Conservation (phyloP, 768 basidiomycete species). For the Tricholomella constricta region DNA sequence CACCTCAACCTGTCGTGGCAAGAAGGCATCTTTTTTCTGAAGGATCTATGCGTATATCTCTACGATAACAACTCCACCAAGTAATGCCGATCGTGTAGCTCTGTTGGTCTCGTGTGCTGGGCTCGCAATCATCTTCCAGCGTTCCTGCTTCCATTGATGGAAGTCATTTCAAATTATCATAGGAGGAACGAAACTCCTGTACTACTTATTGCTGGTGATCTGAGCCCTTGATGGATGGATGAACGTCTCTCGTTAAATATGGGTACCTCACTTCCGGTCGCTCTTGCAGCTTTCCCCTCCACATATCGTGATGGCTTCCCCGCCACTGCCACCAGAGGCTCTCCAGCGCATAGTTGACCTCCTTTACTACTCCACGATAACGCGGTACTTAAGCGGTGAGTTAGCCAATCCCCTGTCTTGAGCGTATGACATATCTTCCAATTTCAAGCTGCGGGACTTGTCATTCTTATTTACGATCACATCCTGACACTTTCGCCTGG, state of each 20-base stretch:
- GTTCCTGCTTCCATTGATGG: too few species aligned
- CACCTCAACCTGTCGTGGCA: too few species aligned
- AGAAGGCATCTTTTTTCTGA: too few species aligned
- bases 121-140: too few species aligned
- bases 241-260: background rate
- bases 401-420: background rate
- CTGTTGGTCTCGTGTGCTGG: too few species aligned
- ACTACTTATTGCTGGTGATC: too few species aligned
- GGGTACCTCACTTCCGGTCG: background rate
- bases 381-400: background rate
- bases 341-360: background rate
- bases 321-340: background rate
- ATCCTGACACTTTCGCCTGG: slow-evolving; percentile 30
- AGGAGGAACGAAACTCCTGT: too few species aligned
- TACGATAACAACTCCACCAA: too few species aligned
- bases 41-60: too few species aligned
- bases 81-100: too few species aligned
- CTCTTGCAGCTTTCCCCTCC: background rate
- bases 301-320: background rate
- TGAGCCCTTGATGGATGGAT: background rate
- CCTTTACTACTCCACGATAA: background rate
- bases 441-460: slow-evolving; percentile 30
- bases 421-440: background rate
- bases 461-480: slow-evolving; percentile 36
- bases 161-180: too few species aligned